phyloP scores from a whole-genome alignment of 2,329 filamentous ascomycete genomes.

The Botryotinia globosa region DNA sequence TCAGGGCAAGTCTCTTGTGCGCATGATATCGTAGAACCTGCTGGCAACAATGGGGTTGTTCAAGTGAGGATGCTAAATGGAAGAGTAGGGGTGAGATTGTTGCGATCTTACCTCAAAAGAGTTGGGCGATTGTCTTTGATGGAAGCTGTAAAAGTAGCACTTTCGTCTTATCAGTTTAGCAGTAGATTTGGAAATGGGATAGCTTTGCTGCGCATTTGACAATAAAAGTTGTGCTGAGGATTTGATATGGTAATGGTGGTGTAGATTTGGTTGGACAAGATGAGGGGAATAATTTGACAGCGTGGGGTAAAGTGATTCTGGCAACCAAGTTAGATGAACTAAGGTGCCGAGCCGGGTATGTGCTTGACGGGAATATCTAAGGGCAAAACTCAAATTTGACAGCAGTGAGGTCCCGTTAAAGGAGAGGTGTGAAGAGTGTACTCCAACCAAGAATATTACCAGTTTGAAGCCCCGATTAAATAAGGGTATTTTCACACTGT shows the following conservation, averaged over 20 bases:
- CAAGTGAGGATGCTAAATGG: not conserved
- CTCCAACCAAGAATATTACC: not conserved
- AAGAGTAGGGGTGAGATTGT: not conserved
- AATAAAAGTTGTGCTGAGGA: not conserved
- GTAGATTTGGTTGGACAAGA: not conserved
- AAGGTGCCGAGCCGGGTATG: not conserved
- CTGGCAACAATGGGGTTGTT: not conserved
- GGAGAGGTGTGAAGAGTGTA: not conserved
- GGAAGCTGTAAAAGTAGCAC: not conserved
- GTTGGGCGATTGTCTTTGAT: not conserved
- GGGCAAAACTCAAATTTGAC: not conserved
- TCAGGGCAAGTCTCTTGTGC: not conserved
- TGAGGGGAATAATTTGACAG: not conserved
- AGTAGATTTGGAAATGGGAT: not conserved
- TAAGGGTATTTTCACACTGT: not conserved
- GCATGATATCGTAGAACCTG: too few relatives aligned
- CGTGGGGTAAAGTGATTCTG: not conserved
- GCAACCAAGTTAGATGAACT: not conserved
- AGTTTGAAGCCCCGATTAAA: not conserved
- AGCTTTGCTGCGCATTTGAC: not conserved
- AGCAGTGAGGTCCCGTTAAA: not conserved
- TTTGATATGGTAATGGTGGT: not conserved
- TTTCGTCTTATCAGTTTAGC: not conserved
- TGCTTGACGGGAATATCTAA: not conserved
- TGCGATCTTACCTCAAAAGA: conserved; percentile 11